Evolutionary conservation across 805 yeast genomes (phyloP).

Genomic region (Crinitomyces ghanaensis): DNA sequence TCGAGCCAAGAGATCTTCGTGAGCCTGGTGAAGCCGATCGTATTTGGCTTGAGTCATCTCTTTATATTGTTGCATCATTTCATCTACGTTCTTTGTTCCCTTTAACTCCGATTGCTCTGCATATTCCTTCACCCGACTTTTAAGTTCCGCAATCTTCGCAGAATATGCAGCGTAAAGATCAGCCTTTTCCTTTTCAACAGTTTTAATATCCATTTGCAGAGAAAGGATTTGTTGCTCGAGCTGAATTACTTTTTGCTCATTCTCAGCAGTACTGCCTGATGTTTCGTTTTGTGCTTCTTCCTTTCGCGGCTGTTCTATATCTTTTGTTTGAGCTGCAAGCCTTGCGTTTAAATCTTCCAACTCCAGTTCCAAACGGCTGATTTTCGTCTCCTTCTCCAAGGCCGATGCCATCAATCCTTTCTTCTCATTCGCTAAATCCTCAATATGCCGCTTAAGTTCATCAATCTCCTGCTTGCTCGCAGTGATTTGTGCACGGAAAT

Average conservation of each 20-base stretch:
- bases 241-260: no score
- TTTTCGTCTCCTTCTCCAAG: conserved; percentile 20
- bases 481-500: conserved; percentile 19
- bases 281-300: not conserved
- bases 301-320: conserved; percentile 2
- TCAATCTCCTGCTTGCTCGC: conserved; percentile 17
- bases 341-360: conserved; percentile 6
- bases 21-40: conserved; percentile 17
- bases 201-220: conserved; percentile 5
- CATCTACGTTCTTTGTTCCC: conserved; percentile 6
- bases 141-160: conserved; percentile 8
- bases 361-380: conserved; percentile 18
- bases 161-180: conserved; percentile 7
- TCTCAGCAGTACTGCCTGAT: not conserved
- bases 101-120: conserved; percentile 10
- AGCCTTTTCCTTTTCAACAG: conserved; percentile 10
- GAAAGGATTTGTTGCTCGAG: not conserved
- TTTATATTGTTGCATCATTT: conserved; percentile 12
- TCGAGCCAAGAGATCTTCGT: conserved; percentile 20
- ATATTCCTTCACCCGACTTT: conserved; percentile 6
- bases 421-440: conserved; percentile 21
- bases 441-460: conserved; percentile 17
- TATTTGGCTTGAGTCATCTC: conserved; percentile 12
- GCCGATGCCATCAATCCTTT: conserved; percentile 24
- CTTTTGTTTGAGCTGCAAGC: not conserved